Evolutionary conservation across 2,329 filamentous ascomycete species (phyloP), one percentile per base, ranked within the genome.

Genomic region (Xylaria sp.): DNA sequence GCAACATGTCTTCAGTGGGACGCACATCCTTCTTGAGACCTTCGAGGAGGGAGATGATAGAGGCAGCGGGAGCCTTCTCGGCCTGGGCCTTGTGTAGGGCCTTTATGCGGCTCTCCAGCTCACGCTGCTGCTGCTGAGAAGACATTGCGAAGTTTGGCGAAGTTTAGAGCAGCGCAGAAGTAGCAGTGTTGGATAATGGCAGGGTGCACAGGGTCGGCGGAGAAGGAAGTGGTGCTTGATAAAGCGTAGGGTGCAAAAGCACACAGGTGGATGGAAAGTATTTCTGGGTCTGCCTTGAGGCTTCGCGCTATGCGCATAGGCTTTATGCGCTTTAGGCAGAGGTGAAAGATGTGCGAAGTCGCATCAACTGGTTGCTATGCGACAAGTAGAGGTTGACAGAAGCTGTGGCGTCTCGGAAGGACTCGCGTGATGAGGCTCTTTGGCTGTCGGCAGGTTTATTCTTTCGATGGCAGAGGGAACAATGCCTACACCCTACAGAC

Each of bases 1-100:
- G 61, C 40, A 99, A 83, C 70, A 97, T 86, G 70, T 97, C 92
- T 79, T 99, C 95, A 2, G 92, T 95, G 9, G 94, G 91, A 49
- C 87, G 85, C 37, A 94, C 89, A 65, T 92, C 91, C 72, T 89
- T 89, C 79, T 94, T 92, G 40, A 98, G 83, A 53, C 89, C 87
- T 71, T 90, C 88, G 56, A 99, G 82, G 65, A 98, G 83, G 55
- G 85, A 83, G 58, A 96, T 81, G 53, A 96, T 85, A 64, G 87
- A 90, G 42, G 88, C 79, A 25, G 91, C 74, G 4, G 93, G 87
- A 72, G 96, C 92, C 73, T 91, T 91, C 60, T 88, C 87, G 49
- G 83, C 82, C 45, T 92, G 83, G 23, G 92, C 92, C 80, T 96
- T 97, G 71, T 85, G 87, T 73, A 98, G 85, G 74, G 89, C 87